Evolutionary conservation across 2,329 filamentous ascomycete genomes (phyloP).

Genomic region (Claviceps lovelessii): DNA sequence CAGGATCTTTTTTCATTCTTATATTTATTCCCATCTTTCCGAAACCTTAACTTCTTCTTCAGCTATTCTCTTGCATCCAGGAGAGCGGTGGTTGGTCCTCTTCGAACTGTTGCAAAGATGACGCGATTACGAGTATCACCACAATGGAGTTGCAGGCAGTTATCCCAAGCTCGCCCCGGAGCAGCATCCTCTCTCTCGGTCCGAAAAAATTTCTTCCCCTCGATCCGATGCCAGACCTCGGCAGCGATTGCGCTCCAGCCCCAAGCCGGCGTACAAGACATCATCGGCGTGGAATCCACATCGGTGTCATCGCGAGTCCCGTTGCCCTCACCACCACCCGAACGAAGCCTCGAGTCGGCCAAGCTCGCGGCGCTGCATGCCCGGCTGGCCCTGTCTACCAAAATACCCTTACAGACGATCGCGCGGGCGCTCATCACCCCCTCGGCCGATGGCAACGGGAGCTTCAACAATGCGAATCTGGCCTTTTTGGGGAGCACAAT

Average conservation of each 20-base stretch:
- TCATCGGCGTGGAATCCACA: slow-evolving; percentile 9
- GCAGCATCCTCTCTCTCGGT: slow-evolving; percentile 10
- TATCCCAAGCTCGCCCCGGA: slow-evolving; percentile 22
- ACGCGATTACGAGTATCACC: slow-evolving; percentile 26
- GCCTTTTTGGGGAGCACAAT: slow-evolving; percentile 69
- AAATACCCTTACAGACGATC: slow-evolving; percentile 73
- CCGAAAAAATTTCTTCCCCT: slow-evolving; percentile 14
- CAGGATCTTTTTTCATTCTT: neutral
- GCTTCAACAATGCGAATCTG: slow-evolving; percentile 81
- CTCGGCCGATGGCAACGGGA: slow-evolving; percentile 63
- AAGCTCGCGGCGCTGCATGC: slow-evolving; percentile 90
- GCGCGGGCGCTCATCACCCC: slow-evolving; percentile 73
- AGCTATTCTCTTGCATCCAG: neutral
- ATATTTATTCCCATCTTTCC: neutral
- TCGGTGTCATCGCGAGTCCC: slow-evolving; percentile 12
- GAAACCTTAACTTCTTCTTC: neutral
- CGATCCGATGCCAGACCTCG: slow-evolving; percentile 21
- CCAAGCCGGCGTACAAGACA: slow-evolving; percentile 6
- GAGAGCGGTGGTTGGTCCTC: neutral
- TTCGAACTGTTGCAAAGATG: slow-evolving; percentile 14
- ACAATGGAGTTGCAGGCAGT: slow-evolving; percentile 25
- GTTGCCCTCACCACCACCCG: slow-evolving; percentile 58
- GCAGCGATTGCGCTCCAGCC: slow-evolving; percentile 11
- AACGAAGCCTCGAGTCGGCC: slow-evolving; percentile 55
- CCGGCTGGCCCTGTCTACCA: slow-evolving; percentile 66